Base-by-base conservation (phyloP, 139 green algal species). In the Coccomyxa sp. region DNA sequence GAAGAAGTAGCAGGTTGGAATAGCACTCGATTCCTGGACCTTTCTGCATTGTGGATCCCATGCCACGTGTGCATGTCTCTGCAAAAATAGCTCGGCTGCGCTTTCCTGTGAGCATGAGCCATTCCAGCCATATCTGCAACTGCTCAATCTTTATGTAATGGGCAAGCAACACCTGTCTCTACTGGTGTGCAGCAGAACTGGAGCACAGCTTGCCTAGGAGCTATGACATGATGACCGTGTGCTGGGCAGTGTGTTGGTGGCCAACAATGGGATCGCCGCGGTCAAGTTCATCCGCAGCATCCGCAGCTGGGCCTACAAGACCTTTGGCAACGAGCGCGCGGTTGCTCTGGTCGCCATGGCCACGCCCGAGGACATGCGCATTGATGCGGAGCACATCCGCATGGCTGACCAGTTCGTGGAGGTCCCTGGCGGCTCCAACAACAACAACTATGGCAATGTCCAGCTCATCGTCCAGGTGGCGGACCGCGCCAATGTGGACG, bases 401-500 rank as follows among this genome's bases (percentile, higher is more conserved):
- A 90, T 98, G 91, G 95, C 97, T 14, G 97, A 99, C 88, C 95
- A 98, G 89, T 98, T 99, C 88, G 94, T 99, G 67, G 96, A 99
- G 90, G 95, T 96, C 13, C 96, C 96, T 13, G 96, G 96, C 13
- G 97, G 97, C 80, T 94, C 89, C 82, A 99, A 99, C 91, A 95
- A 95, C 89, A 99, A 99, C 92, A 99, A 99, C 91, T 99, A 99
- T 83, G 96, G 95, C 82, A 99, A 99, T 67, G 95, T 99, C 79
- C 88, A 88, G 82, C 92, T 99, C 45, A 99, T 99, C 83, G 90
- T 95, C 28, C 87, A 95, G 81, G 87, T 94, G 51, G 95, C 95
- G 0, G 89, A 94, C 85, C 84, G 93, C 51, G 92, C 93, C 23
- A 90, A 91, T 23, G 95, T 98, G 67, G 96, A 99, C 85, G 96